Conservation (phyloP, 2,329 filamentous ascomycete species). For the Dothiorella sarmentorum region DNA sequence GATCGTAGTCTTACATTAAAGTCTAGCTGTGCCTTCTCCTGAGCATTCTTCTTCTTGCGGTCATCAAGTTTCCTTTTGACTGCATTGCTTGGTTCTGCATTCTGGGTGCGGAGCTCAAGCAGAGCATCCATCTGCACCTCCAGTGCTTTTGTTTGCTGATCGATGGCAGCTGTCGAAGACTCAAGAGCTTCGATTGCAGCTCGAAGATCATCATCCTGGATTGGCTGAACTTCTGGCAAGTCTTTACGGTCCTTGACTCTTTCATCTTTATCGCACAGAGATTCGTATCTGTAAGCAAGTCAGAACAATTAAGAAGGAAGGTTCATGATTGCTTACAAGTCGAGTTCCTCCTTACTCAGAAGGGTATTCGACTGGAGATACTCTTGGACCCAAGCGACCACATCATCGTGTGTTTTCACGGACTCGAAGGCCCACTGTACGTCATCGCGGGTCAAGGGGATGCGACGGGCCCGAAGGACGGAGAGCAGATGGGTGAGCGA, state of each 20-base stretch:
- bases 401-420: slow-evolving; percentile 38
- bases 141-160: slow-evolving; percentile 60
- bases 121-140: slow-evolving; percentile 61
- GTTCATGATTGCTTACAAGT: slow-evolving; percentile 37
- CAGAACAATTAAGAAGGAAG: background rate
- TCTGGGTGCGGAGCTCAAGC: slow-evolving; percentile 51
- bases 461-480: slow-evolving; percentile 43
- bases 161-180: slow-evolving; percentile 61
- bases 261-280: slow-evolving; percentile 32
- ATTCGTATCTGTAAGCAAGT: slow-evolving; percentile 28
- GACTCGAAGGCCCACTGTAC: slow-evolving; percentile 48
- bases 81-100: slow-evolving; percentile 35
- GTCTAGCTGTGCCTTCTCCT: slow-evolving; percentile 43
- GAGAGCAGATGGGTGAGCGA: slow-evolving; percentile 43
- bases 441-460: slow-evolving; percentile 44
- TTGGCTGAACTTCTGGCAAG: slow-evolving; percentile 39
- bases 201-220: slow-evolving; percentile 59
- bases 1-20: slow-evolving; percentile 25
- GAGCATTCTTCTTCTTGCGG: slow-evolving; percentile 33
- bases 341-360: slow-evolving; percentile 48
- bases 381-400: slow-evolving; percentile 45
- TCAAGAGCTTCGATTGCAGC: slow-evolving; percentile 62
- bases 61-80: slow-evolving; percentile 39
- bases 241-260: slow-evolving; percentile 32
- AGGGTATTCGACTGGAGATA: slow-evolving; percentile 46